Percentiles rank a stretch among this genome's conserved stretches.
Conservation (phyloP, 768 basidiomycete species). For the Mycena kentingensis region DNA sequence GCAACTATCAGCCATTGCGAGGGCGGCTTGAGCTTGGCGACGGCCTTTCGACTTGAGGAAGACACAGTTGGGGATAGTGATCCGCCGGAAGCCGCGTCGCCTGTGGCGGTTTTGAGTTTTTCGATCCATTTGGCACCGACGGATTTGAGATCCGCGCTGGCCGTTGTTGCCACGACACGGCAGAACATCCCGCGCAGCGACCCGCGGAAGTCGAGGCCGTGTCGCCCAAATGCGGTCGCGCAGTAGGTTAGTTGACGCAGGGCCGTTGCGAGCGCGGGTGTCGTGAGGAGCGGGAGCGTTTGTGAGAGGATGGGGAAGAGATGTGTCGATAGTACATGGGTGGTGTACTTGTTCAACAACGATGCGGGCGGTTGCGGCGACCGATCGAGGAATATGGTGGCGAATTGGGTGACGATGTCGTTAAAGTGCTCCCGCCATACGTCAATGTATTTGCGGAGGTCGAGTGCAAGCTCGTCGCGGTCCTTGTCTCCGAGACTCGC, state of each 20-base stretch:
- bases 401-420: constrained; percentile 88
- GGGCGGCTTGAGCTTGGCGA: constrained; percentile 33
- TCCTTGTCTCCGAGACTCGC: constrained; percentile 55
- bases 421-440: constrained; percentile 90
- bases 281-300: constrained; percentile 62
- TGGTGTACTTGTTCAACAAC: constrained; percentile 65
- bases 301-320: constrained; percentile 68
- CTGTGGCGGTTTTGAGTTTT: constrained; percentile 25
- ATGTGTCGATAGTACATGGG: constrained; percentile 58
- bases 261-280: constrained; percentile 73
- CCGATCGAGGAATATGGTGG: constrained; percentile 85
- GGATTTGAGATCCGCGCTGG: constrained; percentile 51
- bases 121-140: constrained; percentile 42
- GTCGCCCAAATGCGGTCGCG: constrained; percentile 85
- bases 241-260: constrained; percentile 95
- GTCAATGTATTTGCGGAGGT: constrained; percentile 86
- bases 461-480: constrained; percentile 72
- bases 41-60: constrained; percentile 15
- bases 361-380: constrained; percentile 36
- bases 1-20: constrained; percentile 54
- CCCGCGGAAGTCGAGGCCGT: constrained; percentile 86
- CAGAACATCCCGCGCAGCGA: constrained; percentile 68
- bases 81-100: constrained; percentile 10
- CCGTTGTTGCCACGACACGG: constrained; percentile 59
- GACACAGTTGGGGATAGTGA: constrained; percentile 18